phyloP scores from a whole-genome alignment of 208 protist species.

The Vickermania spadyakhi region DNA sequence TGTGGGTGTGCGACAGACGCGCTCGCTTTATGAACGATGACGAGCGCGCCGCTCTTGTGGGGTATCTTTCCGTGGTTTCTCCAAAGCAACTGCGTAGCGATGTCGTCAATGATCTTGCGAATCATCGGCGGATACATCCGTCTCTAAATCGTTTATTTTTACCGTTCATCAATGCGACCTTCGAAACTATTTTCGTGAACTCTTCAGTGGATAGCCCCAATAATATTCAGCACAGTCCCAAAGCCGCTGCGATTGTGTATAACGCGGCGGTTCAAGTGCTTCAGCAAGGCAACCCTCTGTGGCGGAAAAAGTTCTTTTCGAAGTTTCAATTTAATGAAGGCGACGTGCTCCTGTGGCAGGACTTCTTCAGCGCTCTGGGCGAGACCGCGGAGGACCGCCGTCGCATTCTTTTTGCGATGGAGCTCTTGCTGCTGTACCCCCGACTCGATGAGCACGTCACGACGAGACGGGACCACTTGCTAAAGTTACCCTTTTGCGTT shows the following conservation, averaged over 20 bases:
- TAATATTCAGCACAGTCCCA: slow-evolving; percentile 36
- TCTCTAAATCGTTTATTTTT: slow-evolving; percentile 50
- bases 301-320: slow-evolving; percentile 40
- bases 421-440: slow-evolving; percentile 90
- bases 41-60: slow-evolving; percentile 81
- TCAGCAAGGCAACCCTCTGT: slow-evolving; percentile 57
- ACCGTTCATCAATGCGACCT: slow-evolving; percentile 42
- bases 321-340: slow-evolving; percentile 41
- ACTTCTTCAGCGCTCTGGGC: slow-evolving; percentile 37
- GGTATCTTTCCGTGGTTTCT: slow-evolving; percentile 85
- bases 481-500: slow-evolving; percentile 98
- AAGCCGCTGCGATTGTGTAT: slow-evolving; percentile 62
- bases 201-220: slow-evolving; percentile 58
- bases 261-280: slow-evolving; percentile 51
- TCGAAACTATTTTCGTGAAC: slow-evolving; percentile 56
- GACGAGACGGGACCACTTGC: slow-evolving; percentile 95
- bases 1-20: slow-evolving; percentile 97
- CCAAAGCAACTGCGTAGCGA: slow-evolving; percentile 46
- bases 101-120: slow-evolving; percentile 55
- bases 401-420: slow-evolving; percentile 43
- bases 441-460: slow-evolving; percentile 96
- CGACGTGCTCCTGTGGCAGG: slow-evolving; percentile 52
- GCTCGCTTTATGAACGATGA: slow-evolving; percentile 89
- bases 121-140: slow-evolving; percentile 72
- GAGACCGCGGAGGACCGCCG: slow-evolving; percentile 18